These are phyloP conservation scores for Umbelopsis sp. DNA, from an alignment of 192 early-diverging fungal species.

Conservation along the genomic window DNA sequence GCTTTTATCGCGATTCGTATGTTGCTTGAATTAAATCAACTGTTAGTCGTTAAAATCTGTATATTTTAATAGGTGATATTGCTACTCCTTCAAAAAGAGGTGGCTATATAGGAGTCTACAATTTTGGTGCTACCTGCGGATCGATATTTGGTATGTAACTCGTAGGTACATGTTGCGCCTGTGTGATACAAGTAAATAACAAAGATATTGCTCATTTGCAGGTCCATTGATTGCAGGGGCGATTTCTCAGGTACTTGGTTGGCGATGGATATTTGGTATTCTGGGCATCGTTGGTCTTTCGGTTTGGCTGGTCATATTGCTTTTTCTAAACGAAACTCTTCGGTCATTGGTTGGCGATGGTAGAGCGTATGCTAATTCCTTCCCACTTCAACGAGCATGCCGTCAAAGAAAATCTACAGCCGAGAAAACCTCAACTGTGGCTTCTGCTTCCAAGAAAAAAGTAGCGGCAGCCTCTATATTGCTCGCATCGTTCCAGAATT, in stretches of 20 bases:
- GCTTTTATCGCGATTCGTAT: too few relatives aligned
- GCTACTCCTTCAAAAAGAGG: conserved; percentile 26
- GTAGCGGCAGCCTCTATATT: too few relatives aligned
- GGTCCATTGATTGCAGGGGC: too few relatives aligned
- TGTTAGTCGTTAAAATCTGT: background rate
- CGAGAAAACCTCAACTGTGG: too few relatives aligned
- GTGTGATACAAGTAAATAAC: too few relatives aligned
- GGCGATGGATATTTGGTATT: conserved; percentile 44
- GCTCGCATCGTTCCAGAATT: too few relatives aligned
- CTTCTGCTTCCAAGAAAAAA: too few relatives aligned
- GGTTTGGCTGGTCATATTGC: too few relatives aligned
- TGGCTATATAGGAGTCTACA: conserved; percentile 25
- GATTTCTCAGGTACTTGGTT: background rate
- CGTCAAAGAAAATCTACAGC: background rate
- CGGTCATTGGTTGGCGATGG: conserved; percentile 30
- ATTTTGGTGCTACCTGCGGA: conserved; percentile 27
- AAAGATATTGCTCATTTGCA: too few relatives aligned
- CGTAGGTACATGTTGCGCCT: too few relatives aligned
- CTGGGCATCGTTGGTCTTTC: conserved; percentile 25
- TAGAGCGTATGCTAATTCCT: conserved; percentile 26
- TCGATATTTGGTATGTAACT: conserved; percentile 14
- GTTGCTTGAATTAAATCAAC: too few relatives aligned
- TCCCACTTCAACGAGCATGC: conserved; percentile 15
- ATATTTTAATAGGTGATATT: conserved; percentile 22
- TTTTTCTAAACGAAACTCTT: conserved; percentile 31